Base-by-base conservation (phyloP, 345 rosid genomes). In the Diplotaxis tenuifolia region DNA sequence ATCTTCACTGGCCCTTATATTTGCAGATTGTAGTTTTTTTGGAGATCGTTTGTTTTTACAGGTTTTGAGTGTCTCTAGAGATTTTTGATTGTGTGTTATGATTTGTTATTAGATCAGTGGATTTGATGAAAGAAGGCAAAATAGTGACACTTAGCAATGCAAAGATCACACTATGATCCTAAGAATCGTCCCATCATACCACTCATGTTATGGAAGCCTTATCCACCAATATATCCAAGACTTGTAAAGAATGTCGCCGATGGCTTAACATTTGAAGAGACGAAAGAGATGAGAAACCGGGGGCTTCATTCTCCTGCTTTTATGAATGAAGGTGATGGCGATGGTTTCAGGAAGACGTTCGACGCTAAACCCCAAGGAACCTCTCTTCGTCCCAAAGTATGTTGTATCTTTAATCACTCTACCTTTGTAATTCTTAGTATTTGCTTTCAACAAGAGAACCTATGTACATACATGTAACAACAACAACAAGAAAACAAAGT, bases 171-270 rank as follows among this genome's bases (percentile, higher is more conserved):
- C 53, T 91, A 89, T 82, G 91, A 89, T 79, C 86, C 90, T 5
- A 80, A 86, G 75, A 84, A 75, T 60, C 84, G 89, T 31, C 90
- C 91, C 16, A 78, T 81, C 20, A 75, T 91, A 70, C 98, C 98
- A 55, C 82, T 85, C 62, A 91, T 89, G 97, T 72, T 94, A 11
- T 94, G 98, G 98, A 93, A 86, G 85, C 97, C 98, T 38, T 87
- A 88, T 79, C 80, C 89, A 7, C 98, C 97, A 3, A 89, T 93
- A 73, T 93, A 86, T 69, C 95, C 90, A 0, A 89, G 65, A 80
- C 95, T 93, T 59, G 90, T 89, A 62, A 87, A 86, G 83, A 84
- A 84, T 62, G 83, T 88, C 0, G 90, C 86, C 0, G 95, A 88
- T 73, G 97, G 98, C 5, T 75, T 89, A 38, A 84, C 95, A 3